phyloP scores from a whole-genome alignment of 495 filamentous ascomycete species.

The Trichoderma reesei region DNA sequence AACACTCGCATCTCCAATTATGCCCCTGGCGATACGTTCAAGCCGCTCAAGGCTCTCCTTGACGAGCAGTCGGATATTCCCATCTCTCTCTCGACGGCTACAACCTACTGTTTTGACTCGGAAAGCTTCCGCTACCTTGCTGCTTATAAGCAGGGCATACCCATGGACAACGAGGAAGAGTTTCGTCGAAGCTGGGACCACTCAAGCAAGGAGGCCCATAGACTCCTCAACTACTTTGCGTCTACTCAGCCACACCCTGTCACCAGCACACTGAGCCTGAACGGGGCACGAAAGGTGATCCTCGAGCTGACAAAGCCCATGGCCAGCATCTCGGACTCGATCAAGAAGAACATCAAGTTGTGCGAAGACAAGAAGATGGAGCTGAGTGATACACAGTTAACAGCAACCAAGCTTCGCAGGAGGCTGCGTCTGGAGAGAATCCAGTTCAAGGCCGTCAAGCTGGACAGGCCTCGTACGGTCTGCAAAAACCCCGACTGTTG shows the following conservation, averaged over 20 bases:
- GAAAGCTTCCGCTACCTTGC: slow-evolving; percentile 38
- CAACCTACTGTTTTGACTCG: slow-evolving; percentile 36
- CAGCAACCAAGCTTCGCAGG: slow-evolving; percentile 16
- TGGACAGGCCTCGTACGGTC: slow-evolving; percentile 13
- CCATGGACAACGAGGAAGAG: slow-evolving; percentile 24
- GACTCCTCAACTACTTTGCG: slow-evolving; percentile 24
- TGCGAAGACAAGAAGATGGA: slow-evolving; percentile 19
- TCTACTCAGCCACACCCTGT: slow-evolving; percentile 22
- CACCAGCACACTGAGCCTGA: slow-evolving; percentile 29
- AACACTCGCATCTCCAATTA: slow-evolving; percentile 35
- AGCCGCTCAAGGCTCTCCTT: slow-evolving; percentile 24
- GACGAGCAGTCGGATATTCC: slow-evolving; percentile 19
- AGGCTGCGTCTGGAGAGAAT: slow-evolving; percentile 12
- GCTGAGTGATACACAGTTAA: slow-evolving; percentile 18
- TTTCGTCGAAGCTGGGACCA: slow-evolving; percentile 29
- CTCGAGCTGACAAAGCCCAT: slow-evolving; percentile 28
- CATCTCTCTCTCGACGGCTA: slow-evolving; percentile 17
- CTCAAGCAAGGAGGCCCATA: slow-evolving; percentile 22
- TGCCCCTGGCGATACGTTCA: slow-evolving; percentile 31
- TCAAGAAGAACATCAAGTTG: slow-evolving; percentile 23
- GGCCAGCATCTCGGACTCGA: slow-evolving; percentile 25
- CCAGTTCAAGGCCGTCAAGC: not conserved
- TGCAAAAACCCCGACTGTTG: slow-evolving; percentile 10
- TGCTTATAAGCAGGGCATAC: slow-evolving; percentile 25
- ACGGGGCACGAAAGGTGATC: slow-evolving; percentile 29